Conservation (phyloP, 768 basidiomycete genomes). For the Suillus discolor region DNA sequence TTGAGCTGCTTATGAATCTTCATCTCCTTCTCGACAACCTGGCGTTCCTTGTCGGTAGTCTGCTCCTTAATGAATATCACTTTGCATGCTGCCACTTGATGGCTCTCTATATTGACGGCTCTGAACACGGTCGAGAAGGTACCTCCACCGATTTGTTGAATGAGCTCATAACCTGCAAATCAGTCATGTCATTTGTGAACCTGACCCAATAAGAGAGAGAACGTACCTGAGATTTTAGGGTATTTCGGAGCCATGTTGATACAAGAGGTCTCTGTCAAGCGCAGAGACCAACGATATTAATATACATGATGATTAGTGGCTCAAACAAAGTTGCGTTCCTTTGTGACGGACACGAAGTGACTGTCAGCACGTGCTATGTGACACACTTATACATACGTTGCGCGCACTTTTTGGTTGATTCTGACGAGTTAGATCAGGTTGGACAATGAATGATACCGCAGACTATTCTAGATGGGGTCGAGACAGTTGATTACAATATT, state of each 20-base stretch:
- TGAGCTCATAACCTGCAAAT: slow-evolving; percentile 66
- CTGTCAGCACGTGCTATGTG: slow-evolving; percentile 16
- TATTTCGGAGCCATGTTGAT: slow-evolving; percentile 28
- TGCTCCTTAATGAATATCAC: slow-evolving; percentile 64
- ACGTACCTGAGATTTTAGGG: slow-evolving; percentile 33
- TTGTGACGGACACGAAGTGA: slow-evolving; percentile 34
- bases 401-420: no score
- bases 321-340: neutral
- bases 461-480: no score
- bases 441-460: no score
- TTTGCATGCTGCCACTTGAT: slow-evolving; percentile 86
- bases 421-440: no score
- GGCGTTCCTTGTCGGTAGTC: slow-evolving; percentile 70
- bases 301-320: slow-evolving; percentile 14
- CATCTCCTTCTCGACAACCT: slow-evolving; percentile 90
- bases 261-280: slow-evolving; percentile 7
- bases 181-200: neutral
- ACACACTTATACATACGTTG: no score
- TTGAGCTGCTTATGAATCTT: slow-evolving; percentile 82
- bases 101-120: slow-evolving; percentile 68
- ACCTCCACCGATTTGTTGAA: slow-evolving; percentile 82
- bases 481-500: no score
- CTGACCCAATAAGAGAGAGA: neutral
- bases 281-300: neutral
- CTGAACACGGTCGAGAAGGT: slow-evolving; percentile 90